These are phyloP conservation scores for Lentinula sp. DNA, from an alignment of 768 basidiomycete species.

Conservation along the genomic window DNA sequence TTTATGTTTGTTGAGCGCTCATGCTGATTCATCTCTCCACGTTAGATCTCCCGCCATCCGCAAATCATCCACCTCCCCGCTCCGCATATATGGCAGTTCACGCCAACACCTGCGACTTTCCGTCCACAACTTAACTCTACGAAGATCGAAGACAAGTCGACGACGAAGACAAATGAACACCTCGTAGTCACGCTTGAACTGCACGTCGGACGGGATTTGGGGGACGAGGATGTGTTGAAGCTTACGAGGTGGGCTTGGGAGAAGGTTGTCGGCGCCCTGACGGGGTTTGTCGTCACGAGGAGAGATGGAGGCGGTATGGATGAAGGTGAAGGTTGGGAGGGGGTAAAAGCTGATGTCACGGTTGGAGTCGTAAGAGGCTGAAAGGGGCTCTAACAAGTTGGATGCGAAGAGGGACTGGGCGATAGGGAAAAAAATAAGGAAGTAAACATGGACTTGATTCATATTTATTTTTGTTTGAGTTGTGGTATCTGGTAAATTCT, in stretches of 20 bases:
- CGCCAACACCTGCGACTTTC: conserved; percentile 29
- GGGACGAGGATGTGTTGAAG: conserved; percentile 64
- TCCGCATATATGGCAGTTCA: conserved; percentile 87
- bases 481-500: too few species aligned
- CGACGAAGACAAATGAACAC: conserved; percentile 14
- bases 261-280: conserved; percentile 49
- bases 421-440: too few species aligned
- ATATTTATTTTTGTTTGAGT: too few species aligned
- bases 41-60: conserved; percentile 77
- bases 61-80: conserved; percentile 78
- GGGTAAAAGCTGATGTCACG: conserved; percentile 51
- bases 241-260: conserved; percentile 78
- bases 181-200: conserved; percentile 77
- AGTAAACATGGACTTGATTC: too few species aligned
- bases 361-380: conserved; percentile 67
- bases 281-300: conserved; percentile 20
- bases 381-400: neutral
- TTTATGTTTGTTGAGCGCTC: neutral
- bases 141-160: neutral
- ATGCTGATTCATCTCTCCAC: too few species aligned
- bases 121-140: conserved; percentile 8
- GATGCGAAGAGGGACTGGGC: too few species aligned
- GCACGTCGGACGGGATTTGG: conserved; percentile 61
- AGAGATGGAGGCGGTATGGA: conserved; percentile 21
- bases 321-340: conserved; percentile 27